Evolutionary conservation across 108 stramenopile genomes (phyloP), one percentile per base, ranked within the genome.

Genomic region (Seminavis robusta): DNA sequence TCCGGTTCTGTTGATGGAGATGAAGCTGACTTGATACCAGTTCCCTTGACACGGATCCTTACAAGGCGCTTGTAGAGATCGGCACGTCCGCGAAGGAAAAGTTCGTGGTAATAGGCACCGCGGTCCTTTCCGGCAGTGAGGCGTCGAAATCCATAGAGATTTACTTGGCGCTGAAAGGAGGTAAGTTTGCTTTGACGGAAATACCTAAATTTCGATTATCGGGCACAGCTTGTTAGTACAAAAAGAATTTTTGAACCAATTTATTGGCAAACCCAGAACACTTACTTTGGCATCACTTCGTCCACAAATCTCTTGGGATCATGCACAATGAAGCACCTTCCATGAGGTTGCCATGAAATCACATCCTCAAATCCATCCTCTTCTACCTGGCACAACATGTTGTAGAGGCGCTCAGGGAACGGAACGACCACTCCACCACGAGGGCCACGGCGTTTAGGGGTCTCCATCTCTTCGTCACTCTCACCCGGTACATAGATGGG

Each of bases 341-440:
- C 94, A 53, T 95, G 86, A 16, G 84, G 81, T 60, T 86, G 84
- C 94, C 94, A 95, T 27, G 84, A 81, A 4, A 95, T 79, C 32
- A 87, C 64, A 63, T 84, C 28, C 19, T 65, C 84, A 38, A 71
- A 62, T 2, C 82, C 88, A 21, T 82, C 77, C 2, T 45, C 52
- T 37, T 75, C 76, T 16, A 78, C 71, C 30, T 52, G 52, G 17
- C 77, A 69, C 8, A 92, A 76, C 85, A 92, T 86, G 8, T 67
- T 53, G 48, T 92, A 85, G 10, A 92, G 71, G 69, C 83, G 84
- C 61, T 30, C 84, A 80, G 55, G 55, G 28, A 59, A 59, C 4
- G 57, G 17, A 16, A 47, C 47, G 9, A 25, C 36, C 4, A 42
- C 57, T 27, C 57, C 57, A 15, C 56, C 57, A 1, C 45, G 57